phyloP scores from a whole-genome alignment of 768 basidiomycete species.

The Termitomyces sp. region DNA sequence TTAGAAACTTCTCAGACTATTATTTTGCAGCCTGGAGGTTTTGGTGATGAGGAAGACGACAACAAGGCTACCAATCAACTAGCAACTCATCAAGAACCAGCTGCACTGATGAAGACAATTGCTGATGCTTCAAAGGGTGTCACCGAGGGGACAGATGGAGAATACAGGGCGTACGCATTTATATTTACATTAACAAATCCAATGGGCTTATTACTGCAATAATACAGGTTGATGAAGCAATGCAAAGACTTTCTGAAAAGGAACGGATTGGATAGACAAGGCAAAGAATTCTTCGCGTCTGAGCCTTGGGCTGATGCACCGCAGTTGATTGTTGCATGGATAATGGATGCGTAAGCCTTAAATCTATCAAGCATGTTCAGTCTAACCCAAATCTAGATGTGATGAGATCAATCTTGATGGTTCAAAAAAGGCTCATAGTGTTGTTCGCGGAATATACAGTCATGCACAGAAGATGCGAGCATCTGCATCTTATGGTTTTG shows the following conservation, averaged over 20 bases:
- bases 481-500: conserved; percentile 22
- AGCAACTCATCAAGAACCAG: too few species aligned
- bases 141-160: too few species aligned
- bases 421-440: too few species aligned
- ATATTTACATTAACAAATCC: too few species aligned
- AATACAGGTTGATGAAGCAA: conserved; percentile 15
- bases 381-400: conserved; percentile 18
- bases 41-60: too few species aligned
- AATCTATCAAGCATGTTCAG: neutral
- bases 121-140: too few species aligned
- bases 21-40: too few species aligned
- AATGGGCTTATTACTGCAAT: neutral
- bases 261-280: conserved; percentile 12
- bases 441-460: conserved; percentile 20
- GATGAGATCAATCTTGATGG: conserved; percentile 23
- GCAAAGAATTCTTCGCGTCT: conserved; percentile 15
- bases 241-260: conserved; percentile 16
- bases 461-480: conserved; percentile 36
- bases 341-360: conserved; percentile 20
- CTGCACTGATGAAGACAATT: too few species aligned
- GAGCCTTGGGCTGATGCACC: conserved; percentile 14
- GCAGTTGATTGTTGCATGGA: conserved; percentile 23
- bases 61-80: too few species aligned
- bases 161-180: too few species aligned
- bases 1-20: too few species aligned